Percentiles rank a stretch among this genome's conserved stretches.
phyloP scores from a whole-genome alignment of 192 early-diverging fungal species.

The Coemansia sp. region DNA sequence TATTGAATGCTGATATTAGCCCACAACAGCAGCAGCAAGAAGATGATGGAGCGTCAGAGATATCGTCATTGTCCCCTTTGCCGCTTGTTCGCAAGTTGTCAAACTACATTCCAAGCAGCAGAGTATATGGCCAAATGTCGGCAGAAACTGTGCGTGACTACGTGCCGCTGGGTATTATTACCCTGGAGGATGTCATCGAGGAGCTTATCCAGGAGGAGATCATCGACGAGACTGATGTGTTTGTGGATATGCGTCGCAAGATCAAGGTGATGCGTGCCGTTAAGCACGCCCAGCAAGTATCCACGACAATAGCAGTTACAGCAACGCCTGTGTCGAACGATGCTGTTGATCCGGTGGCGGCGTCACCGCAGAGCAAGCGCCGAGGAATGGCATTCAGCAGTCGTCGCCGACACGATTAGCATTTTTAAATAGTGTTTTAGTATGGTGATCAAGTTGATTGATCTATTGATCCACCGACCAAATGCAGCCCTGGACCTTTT shows the following conservation, averaged over 20 bases:
- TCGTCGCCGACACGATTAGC: constrained; percentile 23
- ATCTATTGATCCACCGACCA: neutral
- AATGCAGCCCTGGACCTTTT: neutral
- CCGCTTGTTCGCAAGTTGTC: constrained; percentile 36
- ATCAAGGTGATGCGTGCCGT: constrained; percentile 49
- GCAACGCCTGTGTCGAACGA: neutral
- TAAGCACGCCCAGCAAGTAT: constrained; percentile 31
- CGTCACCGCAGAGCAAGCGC: constrained; percentile 12
- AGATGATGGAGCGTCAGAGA: neutral
- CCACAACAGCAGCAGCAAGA: too few relatives aligned
- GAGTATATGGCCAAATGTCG: constrained; percentile 31
- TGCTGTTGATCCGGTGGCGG: neutral
- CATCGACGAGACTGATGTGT: constrained; percentile 75
- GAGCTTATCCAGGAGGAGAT: constrained; percentile 79
- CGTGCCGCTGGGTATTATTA: constrained; percentile 68
- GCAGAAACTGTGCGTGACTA: constrained; percentile 33
- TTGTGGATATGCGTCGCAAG: constrained; percentile 44
- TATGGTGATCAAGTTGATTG: neutral
- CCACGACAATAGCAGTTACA: neutral
- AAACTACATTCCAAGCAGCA: constrained; percentile 35
- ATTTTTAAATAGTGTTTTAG: too few relatives aligned
- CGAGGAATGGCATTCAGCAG: constrained; percentile 21
- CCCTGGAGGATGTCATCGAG: constrained; percentile 79
- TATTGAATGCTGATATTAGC: neutral
- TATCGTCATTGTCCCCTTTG: constrained; percentile 11